Evolutionary conservation across 148 eudicot species (phyloP), one percentile per base, ranked within the genome.

Genomic region (Vaccinium corymbosum): DNA sequence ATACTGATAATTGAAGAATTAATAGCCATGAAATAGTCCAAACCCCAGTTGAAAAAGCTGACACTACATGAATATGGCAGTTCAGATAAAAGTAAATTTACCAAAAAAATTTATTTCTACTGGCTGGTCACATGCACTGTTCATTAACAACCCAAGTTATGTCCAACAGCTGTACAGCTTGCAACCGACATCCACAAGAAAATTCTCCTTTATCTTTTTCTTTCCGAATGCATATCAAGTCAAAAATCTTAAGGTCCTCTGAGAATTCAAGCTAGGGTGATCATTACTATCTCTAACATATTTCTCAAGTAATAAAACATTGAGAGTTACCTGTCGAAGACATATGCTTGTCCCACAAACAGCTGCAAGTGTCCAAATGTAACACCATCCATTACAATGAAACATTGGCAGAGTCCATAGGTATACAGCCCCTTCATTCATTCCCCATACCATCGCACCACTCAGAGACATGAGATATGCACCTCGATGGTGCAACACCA

Each of bases 381-480:
- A 96, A 87, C 99, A 94, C 99, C 99, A 96, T 42, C 99, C 99
- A 82, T 96, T 96, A 83, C 99, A 96, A 83, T 96, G 99, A 78
- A 96, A 96, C 98, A 96, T 93, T 49, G 99, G 99, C 79, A 96
- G 81, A 78, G 99, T 96, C 99, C 99, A 96, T 49, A 96, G 87
- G 83, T 96, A 96, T 22, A 93, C 88, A 59, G 95, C 94, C 80
- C 99, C 97, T 84, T 96, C 99, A 19, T 80, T 86, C 94, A 94
- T 91, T 25, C 90, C 89, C 99, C 99, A 96, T 22, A 94, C 85
- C 32, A 96, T 48, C 76, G 90, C 90, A 82, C 87, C 86, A 87
- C 98, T 96, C 76, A 92, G 70, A 85, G 98, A 90, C 97, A 93
- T 92, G 83, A 93, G 86, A 88, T 96, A 93, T 2, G 98, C 97